phyloP scores from a whole-genome alignment of 345 rosid species.

The Corchorus capsularis region DNA sequence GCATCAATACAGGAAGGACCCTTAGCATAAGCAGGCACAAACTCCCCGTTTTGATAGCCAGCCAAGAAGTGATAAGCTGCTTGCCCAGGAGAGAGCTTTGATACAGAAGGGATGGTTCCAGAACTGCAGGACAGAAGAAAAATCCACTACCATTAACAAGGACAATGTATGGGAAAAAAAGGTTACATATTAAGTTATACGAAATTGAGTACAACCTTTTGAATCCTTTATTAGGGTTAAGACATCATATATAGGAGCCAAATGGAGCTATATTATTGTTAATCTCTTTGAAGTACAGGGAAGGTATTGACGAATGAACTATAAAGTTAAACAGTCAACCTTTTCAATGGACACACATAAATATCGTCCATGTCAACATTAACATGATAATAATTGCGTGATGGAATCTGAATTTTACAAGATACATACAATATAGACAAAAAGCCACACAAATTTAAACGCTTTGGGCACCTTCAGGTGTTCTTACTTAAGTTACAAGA shows the following conservation, averaged over 20 bases:
- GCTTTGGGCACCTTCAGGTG: not conserved
- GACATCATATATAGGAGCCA: not conserved
- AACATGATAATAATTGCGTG: not conserved
- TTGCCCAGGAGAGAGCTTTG: slow-evolving; percentile 40
- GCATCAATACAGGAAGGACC: slow-evolving; percentile 27
- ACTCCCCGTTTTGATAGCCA: slow-evolving; percentile 36
- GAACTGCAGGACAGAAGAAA: slow-evolving; percentile 25
- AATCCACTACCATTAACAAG: not conserved
- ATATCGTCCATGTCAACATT: not conserved
- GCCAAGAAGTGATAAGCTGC: slow-evolving; percentile 45
- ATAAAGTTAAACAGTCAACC: not conserved
- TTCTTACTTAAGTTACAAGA: not conserved
- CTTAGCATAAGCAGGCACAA: slow-evolving; percentile 30
- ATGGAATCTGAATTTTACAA: not conserved
- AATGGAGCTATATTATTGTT: not conserved
- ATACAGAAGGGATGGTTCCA: slow-evolving; percentile 35
- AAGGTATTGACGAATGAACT: not conserved
- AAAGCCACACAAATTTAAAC: not conserved
- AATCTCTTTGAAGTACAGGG: not conserved
- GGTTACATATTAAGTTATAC: not conserved
- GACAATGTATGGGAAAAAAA: not conserved
- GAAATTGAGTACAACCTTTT: not conserved
- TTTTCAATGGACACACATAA: not conserved
- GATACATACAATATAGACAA: not conserved
- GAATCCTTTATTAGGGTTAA: not conserved